phyloP scores from a whole-genome alignment of 495 filamentous ascomycete genomes.

The Letharia lupina region DNA sequence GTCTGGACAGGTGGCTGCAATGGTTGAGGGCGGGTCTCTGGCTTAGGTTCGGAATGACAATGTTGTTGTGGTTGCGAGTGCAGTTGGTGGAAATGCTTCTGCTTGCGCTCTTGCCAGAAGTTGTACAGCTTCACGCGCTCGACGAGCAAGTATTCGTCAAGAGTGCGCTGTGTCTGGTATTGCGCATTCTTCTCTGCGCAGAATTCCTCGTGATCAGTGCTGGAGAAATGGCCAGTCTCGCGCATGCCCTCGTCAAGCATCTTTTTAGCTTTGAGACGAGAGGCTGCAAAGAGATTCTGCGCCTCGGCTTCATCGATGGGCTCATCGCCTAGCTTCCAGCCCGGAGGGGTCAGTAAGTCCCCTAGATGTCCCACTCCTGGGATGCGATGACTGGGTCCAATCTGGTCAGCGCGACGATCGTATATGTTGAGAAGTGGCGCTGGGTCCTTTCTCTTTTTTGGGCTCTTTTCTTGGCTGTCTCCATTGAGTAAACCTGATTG shows the following conservation, averaged over 20 bases:
- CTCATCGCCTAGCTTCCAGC: conserved; percentile 20
- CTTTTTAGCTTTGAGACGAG: conserved; percentile 9
- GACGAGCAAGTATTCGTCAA: conserved; percentile 13
- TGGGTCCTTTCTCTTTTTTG: not conserved
- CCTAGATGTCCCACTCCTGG: conserved; percentile 16
- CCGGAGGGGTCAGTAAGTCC: conserved; percentile 15
- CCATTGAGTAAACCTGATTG: not conserved
- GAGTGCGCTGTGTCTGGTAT: conserved; percentile 9
- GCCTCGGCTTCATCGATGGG: conserved; percentile 16
- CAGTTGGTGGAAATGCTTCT: not conserved
- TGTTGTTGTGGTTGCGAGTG: not conserved
- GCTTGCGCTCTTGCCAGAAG: conserved; percentile 1
- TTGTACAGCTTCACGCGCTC: conserved; percentile 16
- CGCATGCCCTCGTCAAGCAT: conserved; percentile 1
- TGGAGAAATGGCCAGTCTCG: not conserved
- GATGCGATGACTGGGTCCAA: conserved; percentile 18
- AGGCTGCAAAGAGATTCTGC: conserved; percentile 1
- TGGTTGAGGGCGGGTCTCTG: not conserved
- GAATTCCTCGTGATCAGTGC: conserved; percentile 7
- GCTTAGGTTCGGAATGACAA: not conserved
- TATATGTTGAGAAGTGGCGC: conserved; percentile 12
- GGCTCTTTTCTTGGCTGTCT: not conserved
- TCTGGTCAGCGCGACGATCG: conserved; percentile 17
- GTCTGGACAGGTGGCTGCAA: conserved; percentile 1
- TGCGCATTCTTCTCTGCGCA: conserved; percentile 6